Evolutionary conservation across 2,329 filamentous ascomycete genomes (phyloP), one percentile per base, ranked within the genome.

Genomic region (Pyricularia sp.): DNA sequence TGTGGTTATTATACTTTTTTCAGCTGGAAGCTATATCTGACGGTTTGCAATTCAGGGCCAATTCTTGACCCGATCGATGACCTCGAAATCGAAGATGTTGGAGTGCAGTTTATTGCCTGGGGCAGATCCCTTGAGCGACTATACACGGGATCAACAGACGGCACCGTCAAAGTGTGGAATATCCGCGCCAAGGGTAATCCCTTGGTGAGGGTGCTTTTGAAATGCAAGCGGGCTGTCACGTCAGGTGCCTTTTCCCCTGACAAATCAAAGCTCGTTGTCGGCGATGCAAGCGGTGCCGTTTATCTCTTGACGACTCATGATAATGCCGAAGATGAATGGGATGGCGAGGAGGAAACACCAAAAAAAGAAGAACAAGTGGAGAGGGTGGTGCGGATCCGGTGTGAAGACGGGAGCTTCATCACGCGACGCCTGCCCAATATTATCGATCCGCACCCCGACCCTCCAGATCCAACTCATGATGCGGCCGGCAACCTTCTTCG

Each of bases 41-140:
- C 31, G 17, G 26, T 1, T 10, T 67, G 69, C 73, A 69, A 73
- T 42, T 72, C 75, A 63, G 76, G 74, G 2, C 74, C 78, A 14
- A 74, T 79, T 64, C 78, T 79, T 68, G 71, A 73, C 50, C 69
- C 66, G 11, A 77, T 81, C 42, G 70, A 77, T 4, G 80, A 79
- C 0, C 77, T 83, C 14, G 85, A 87, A 69, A 77, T 79, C 10
- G 85, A 86, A 67, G 88, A 90, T 69, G 84, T 85, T 0, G 88
- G 88, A 1, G 85, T 89, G 61, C 89, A 89, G 73, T 89, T 90
- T 71, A 84, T 83, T 0, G 83, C 86, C 4, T 90, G 87, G 88
- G 87, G 86, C 0, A 81, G 79, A 20, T 84, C 83, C 0, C 75
- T 80, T 0, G 85, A 88, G 68, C 81, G 87, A 0, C 82, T 90